Evolutionary conservation across 495 filamentous ascomycete genomes (phyloP), one percentile per base, ranked within the genome.

Genomic region (Neurospora sp.): DNA sequence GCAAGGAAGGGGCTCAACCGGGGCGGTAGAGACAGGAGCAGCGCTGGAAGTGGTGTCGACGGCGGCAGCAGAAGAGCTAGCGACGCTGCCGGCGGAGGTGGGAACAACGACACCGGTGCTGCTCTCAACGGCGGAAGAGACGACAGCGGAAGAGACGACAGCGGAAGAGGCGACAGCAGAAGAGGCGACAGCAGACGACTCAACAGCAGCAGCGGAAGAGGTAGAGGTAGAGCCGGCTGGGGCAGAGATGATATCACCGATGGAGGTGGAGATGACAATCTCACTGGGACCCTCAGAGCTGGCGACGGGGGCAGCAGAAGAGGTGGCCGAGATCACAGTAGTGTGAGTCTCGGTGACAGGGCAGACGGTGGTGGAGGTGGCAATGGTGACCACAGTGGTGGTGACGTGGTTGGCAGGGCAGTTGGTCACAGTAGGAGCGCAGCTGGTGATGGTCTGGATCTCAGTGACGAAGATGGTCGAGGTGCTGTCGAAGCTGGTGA

Each of bases 351-450:
- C 81, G 41, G 84, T 84, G 70, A 85, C 80, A 8, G 86, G 79
- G 80, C 83, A 88, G 74, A 91, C 78, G 69, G 90, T 91, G 48
- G 90, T 91, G n/a, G 86, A 89, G 61, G 91, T 76, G 38, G 88
- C 81, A 72, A 91, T 82, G 14, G 86, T 90, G 27, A 88, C 86
- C 6, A 89, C 88, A 37, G 81, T 84, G 48, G 87, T 87, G 14
- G 71, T 73, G 39, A 80, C 78, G 5, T 85, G 87, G 70, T 83
- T 75, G 39, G 84, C 87, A 69, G 89, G 89, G 84, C 89, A 91
- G 80, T 88, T 80, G 40, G 86, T 81, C 16, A 90, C 84, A 1
- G 80, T 85, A 1, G 88, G 77, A 18, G 80, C 87, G 73, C 88
- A 91, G 83, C 86, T 86, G 48, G 85, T 89, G 81, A 90, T 85